Percentiles rank a stretch among this genome's conserved stretches.
Evolutionary conservation across 257 asterid genomes (phyloP).

Genomic region (Capsicum rhomboideum): DNA sequence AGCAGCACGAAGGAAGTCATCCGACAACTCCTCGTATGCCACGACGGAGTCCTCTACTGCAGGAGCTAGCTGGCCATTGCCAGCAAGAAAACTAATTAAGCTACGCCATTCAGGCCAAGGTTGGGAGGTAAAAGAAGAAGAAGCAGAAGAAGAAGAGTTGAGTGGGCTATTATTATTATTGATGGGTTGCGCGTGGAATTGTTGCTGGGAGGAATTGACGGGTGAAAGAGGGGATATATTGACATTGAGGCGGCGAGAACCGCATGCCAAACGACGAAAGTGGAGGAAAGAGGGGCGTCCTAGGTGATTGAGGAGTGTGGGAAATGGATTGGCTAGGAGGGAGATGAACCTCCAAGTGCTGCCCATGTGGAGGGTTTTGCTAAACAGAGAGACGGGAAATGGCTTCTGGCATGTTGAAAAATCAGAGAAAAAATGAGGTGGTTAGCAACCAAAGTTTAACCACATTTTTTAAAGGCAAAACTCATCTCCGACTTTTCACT

Average conservation of each 20-base stretch:
- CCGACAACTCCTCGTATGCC: conserved; percentile 51
- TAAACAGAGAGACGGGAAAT: not conserved
- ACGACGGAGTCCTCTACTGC: conserved; percentile 60
- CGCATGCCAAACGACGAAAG: conserved; percentile 29
- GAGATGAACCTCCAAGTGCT: conserved; percentile 65
- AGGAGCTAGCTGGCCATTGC: conserved; percentile 14
- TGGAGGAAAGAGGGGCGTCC: conserved; percentile 41
- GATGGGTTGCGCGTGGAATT: conserved; percentile 30
- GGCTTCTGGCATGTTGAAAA: too few species aligned
- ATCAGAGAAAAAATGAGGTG: too few species aligned
- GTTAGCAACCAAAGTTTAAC: too few species aligned
- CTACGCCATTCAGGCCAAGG: conserved; percentile 88
- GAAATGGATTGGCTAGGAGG: conserved; percentile 50
- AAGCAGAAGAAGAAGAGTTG: conserved; percentile 18
- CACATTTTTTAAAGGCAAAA: too few species aligned
- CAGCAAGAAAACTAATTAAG: conserved; percentile 30
- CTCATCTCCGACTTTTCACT: too few species aligned
- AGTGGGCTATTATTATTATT: conserved; percentile 3
- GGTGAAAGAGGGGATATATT: conserved; percentile 19
- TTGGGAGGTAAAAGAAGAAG: conserved; percentile 28
- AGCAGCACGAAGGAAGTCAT: conserved; percentile 52
- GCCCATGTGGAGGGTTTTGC: conserved; percentile 42
- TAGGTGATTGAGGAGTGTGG: conserved; percentile 19
- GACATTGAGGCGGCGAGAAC: conserved; percentile 25
- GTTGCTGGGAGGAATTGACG: conserved; percentile 9